Base-by-base conservation (phyloP, 305 asterid genomes). In the Galium porrigens region DNA sequence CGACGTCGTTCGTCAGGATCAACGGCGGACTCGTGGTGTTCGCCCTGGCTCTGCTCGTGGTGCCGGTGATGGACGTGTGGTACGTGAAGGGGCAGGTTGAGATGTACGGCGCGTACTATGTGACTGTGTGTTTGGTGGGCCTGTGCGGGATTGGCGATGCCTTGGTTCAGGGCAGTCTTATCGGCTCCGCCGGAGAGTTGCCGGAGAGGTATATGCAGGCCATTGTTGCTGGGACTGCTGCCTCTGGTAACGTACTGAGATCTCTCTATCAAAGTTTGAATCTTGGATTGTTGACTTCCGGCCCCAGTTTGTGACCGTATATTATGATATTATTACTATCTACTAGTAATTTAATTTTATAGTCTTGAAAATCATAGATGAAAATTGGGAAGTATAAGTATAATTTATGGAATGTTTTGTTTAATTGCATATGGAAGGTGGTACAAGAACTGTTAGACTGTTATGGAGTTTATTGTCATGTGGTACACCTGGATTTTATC, bases 151-250 rank as follows among this genome's bases (percentile, higher is more conserved):
- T 91, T 73, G 96, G 89, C 5, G 95, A 91, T 75, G 95, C 87
- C 9, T 75, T 91, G 82, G 97, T 91, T 68, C 97, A 91, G 73
- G 95, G 92, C 14, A 88, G 96, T 0, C 83, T 91, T 1, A 77
- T 91, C 71, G 97, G 97, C 52, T 77, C 85, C 37, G 97, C 97
- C 0, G 96, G 97, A 32, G 90, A 91, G 78, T 71, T 91, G 82
- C 97, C 96, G 30, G 85, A 82, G 72, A 80, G 95, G 76, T 91
- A 88, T 70, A 88, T 88, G 95, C 97, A 91, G 74, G 97, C 94
- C 68, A 84, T 82, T 51, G 72, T 86, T 30, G 94, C 94, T 36
- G 97, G 97, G 54, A 91, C 97, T 66, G 97, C 92, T 55, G 90
- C 89, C 74, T 91, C 97, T 33, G 96, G 97, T 90, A 70, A 76